Percentiles rank a stretch among this genome's conserved stretches.
Evolutionary conservation across 2,329 filamentous ascomycete species (phyloP).

Genomic region (Sporothrix dimorphospora): DNA sequence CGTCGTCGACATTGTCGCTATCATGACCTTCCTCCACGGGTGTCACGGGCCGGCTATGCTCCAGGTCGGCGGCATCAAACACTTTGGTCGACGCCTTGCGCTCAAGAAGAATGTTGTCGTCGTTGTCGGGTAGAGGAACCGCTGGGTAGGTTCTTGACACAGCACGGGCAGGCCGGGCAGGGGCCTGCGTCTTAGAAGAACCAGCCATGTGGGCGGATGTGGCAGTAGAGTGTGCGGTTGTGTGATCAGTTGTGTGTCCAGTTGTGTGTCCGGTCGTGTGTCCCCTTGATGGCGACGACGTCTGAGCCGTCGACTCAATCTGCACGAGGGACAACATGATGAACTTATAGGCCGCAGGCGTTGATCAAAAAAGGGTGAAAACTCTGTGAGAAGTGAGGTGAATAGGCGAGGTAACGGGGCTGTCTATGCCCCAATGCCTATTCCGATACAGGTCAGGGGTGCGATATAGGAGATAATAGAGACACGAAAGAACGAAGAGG

Average conservation of each 20-base stretch:
- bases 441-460: background rate
- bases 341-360: background rate
- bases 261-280: constrained; percentile 38
- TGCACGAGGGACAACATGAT: constrained; percentile 29
- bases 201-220: background rate
- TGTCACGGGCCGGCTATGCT: constrained; percentile 57
- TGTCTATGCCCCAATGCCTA: background rate
- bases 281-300: constrained; percentile 23
- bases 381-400: too few relatives aligned
- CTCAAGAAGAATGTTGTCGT: constrained; percentile 13
- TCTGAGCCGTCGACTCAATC: constrained; percentile 35
- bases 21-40: constrained; percentile 40
- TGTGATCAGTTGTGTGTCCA: constrained; percentile 37
- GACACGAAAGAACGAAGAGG: background rate
- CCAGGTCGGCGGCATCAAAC: constrained; percentile 45
- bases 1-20: background rate
- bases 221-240: background rate
- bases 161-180: constrained; percentile 33
- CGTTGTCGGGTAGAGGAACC: constrained; percentile 40
- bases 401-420: background rate
- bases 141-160: constrained; percentile 47
- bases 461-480: background rate
- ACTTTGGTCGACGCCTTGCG: constrained; percentile 23
- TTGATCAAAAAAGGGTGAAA: too few relatives aligned
- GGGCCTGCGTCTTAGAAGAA: background rate